Evolutionary conservation across 768 basidiomycete genomes (phyloP), one percentile per base, ranked within the genome.

Genomic region (Tephrocybe sp.): DNA sequence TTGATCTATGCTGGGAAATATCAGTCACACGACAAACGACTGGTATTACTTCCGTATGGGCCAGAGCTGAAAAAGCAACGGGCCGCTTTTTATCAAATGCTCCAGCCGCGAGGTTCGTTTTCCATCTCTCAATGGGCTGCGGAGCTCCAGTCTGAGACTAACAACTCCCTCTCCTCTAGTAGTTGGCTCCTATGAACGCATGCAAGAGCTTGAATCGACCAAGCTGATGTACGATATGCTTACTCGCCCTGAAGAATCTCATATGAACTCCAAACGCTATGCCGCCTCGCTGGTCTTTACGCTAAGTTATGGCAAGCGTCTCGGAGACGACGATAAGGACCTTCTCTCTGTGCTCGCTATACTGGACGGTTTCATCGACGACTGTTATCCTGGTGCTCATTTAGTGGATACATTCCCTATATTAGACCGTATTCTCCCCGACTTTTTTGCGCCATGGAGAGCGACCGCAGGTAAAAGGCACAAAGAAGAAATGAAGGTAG

Each of bases 261-360:
- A 44, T 13, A 51, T 45, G 15, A 47, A 52, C 25, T 11, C 13
- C 16, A 32, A 54, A 32, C 57, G 60, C 19, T 62, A 53, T 36
- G 24, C 60, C 4, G 60, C 59, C 37, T 49, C 51, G 2, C 49
- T 58, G 2, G 49, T 62, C 24, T 58, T 62, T 36, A 55, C 53
- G 3, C 52, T 60, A 13, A 50, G 34, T 16, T 65, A 65, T 49
- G 64, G 63, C 4, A 51, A 49, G 32, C 52, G 58, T 12, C 42
- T 65, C 15, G 42, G 9, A 7, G 54, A 56, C 32, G 60, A 65
- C 47, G 59, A 55, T 38, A 39, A 51, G 21, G 65, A 66, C 36
- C 58, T 66, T 12, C 40, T 32, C 28, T 48, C 53, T 1, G 49
- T 66, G 9, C 43, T 57, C 13, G 19, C 35, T 12, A 55, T 66